A percentile compares a stretch with the other conserved stretches of the same genome.
Evolutionary conservation across 2,329 filamentous ascomycete species (phyloP).

Genomic region (Fusarium pilosicola): DNA sequence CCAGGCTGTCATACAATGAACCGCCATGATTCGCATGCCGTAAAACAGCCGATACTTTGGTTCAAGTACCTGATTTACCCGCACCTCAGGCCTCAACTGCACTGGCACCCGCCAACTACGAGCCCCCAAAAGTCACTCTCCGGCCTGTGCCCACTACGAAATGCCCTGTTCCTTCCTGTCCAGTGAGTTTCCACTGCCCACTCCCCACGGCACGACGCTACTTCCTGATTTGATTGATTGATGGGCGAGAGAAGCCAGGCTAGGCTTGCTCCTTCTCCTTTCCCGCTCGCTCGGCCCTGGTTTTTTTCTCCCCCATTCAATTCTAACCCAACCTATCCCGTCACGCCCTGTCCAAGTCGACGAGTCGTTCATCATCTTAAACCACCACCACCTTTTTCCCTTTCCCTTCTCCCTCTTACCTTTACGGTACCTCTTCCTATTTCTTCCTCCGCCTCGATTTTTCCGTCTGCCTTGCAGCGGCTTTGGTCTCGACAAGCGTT

Average conservation of each 20-base stretch:
- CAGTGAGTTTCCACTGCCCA: slow-evolving; percentile 3
- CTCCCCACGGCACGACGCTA: slow-evolving; percentile 40
- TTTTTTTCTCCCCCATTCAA: slow-evolving; percentile 39
- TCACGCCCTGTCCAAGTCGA: slow-evolving; percentile 38
- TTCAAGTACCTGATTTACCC: slow-evolving; percentile 13
- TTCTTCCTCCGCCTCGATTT: slow-evolving; percentile 29
- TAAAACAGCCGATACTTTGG: not conserved
- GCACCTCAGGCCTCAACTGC: slow-evolving; percentile 20
- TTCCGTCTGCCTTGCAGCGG: slow-evolving; percentile 38
- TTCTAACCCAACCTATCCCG: slow-evolving; percentile 34
- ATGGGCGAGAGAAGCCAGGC: slow-evolving; percentile 11
- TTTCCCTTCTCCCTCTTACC: slow-evolving; percentile 18
- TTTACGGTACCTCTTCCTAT: slow-evolving; percentile 29
- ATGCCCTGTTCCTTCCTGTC: not conserved
- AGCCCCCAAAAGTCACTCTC: slow-evolving; percentile 27
- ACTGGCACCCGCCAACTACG: slow-evolving; percentile 40
- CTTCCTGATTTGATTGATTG: slow-evolving; percentile 42
- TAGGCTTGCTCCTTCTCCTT: slow-evolving; percentile 42
- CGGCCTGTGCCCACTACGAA: slow-evolving; percentile 35
- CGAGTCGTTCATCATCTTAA: slow-evolving; percentile 42
- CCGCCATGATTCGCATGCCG: not conserved
- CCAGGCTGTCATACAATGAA: slow-evolving; percentile 8
- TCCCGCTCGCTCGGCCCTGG: slow-evolving; percentile 41
- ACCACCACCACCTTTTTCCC: slow-evolving; percentile 31
- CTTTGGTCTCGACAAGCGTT: slow-evolving; percentile 38